Percentiles rank a stretch among this genome's conserved stretches.
phyloP scores from a whole-genome alignment of 495 filamentous ascomycete species.

The Lindgomyces ingoldianus region DNA sequence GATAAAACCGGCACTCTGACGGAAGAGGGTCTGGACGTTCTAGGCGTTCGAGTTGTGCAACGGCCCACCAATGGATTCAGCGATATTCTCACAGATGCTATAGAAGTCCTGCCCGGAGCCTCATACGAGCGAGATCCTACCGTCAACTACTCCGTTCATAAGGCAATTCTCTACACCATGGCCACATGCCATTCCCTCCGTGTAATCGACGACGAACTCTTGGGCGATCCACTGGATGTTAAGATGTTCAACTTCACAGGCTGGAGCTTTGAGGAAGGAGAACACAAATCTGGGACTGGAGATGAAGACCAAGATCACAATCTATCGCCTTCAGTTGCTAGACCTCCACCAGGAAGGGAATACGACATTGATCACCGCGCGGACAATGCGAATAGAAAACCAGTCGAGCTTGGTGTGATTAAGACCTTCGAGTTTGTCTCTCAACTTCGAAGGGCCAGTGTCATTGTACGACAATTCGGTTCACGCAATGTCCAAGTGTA shows the following conservation, averaged over 20 bases:
- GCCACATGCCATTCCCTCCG: conserved; percentile 94
- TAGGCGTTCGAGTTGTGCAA: conserved; percentile 78
- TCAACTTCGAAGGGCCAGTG: conserved; percentile 88
- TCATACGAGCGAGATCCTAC: conserved; percentile 57
- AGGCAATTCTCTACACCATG: conserved; percentile 85
- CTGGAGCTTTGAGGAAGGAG: conserved; percentile 90
- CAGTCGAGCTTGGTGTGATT: conserved; percentile 80
- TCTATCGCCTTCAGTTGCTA: conserved; percentile 77
- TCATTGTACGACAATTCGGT: conserved; percentile 84
- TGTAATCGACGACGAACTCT: conserved; percentile 78
- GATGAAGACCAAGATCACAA: conserved; percentile 68
- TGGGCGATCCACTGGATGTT: conserved; percentile 93
- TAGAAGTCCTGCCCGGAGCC: conserved; percentile 57
- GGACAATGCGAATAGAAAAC: conserved; percentile 42
- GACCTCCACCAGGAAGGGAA: conserved; percentile 67
- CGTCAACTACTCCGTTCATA: conserved; percentile 63
- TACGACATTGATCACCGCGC: conserved; percentile 54
- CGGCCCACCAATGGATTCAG: conserved; percentile 62
- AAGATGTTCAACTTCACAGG: conserved; percentile 99
- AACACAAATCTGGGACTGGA: conserved; percentile 55
- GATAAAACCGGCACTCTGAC: conserved; percentile 98
- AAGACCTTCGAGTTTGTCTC: conserved; percentile 96
- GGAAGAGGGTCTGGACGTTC: conserved; percentile 93
- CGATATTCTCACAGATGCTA: conserved; percentile 57
- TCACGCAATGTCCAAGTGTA: conserved; percentile 77